A percentile compares a stretch with the other conserved stretches of the same genome.
These are phyloP conservation scores for Globisporangium cylindrosporum DNA, from an alignment of 352 stramenopile species.

Conservation along the genomic window DNA sequence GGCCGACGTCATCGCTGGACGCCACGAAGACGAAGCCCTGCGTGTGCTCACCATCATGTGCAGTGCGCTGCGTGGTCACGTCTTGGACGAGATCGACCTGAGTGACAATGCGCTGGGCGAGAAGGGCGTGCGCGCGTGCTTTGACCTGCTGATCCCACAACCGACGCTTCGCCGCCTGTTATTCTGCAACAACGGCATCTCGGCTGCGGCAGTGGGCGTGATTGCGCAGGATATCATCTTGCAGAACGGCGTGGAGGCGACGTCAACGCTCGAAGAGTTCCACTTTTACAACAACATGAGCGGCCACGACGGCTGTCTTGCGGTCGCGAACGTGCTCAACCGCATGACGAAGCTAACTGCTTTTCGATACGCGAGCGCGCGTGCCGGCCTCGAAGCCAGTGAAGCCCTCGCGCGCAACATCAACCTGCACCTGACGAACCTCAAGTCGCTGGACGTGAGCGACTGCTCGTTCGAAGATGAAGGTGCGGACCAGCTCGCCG, in stretches of 20 bases:
- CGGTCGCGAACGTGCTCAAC: constrained; percentile 51
- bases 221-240: constrained; percentile 71
- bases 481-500: constrained; percentile 64
- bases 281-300: constrained; percentile 90
- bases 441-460: constrained; percentile 88
- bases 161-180: constrained; percentile 51
- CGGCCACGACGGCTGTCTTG: constrained; percentile 60
- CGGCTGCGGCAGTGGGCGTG: constrained; percentile 49
- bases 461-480: constrained; percentile 90
- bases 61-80: constrained; percentile 61
- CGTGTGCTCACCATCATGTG: constrained; percentile 84
- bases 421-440: constrained; percentile 36
- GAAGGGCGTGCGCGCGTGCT: constrained; percentile 76
- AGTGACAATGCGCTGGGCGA: constrained; percentile 79
- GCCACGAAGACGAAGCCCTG: constrained; percentile 88
- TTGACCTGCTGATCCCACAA: constrained; percentile 69
- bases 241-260: constrained; percentile 41
- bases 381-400: constrained; percentile 53
- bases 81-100: constrained; percentile 85
- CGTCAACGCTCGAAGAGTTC: constrained; percentile 64
- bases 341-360: constrained; percentile 44
- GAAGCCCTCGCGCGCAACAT: constrained; percentile 45
- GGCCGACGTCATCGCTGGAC: constrained; percentile 90
- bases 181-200: constrained; percentile 84
- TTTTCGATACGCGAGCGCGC: constrained; percentile 70